A percentile compares a stretch with the other conserved stretches of the same genome.
These are phyloP conservation scores for Cardamine chenopodiifolia DNA, from an alignment of 345 rosid species.

Conservation along the genomic window DNA sequence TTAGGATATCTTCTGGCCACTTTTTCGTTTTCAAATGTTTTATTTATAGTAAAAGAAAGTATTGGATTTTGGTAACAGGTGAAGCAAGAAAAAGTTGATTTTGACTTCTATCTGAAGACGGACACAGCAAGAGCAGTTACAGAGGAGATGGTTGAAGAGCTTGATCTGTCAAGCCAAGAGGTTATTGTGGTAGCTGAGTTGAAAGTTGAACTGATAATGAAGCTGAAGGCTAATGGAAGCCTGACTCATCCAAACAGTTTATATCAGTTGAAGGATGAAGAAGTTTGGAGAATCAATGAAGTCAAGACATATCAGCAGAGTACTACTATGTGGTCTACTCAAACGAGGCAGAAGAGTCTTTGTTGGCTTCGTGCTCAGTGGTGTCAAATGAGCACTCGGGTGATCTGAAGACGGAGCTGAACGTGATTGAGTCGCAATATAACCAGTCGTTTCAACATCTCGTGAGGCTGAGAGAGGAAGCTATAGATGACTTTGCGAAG, in stretches of 20 bases:
- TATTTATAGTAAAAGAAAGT: not conserved
- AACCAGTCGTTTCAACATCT: constrained; percentile 62
- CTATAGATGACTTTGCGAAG: constrained; percentile 44
- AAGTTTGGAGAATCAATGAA: constrained; percentile 31
- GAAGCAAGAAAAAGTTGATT: constrained; percentile 59
- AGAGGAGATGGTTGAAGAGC: constrained; percentile 80
- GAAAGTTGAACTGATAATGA: constrained; percentile 63
- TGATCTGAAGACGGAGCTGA: constrained; percentile 62
- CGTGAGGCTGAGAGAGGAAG: constrained; percentile 67
- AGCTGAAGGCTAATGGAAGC: constrained; percentile 56
- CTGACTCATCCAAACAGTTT: constrained; percentile 15
- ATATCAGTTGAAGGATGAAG: constrained; percentile 14
- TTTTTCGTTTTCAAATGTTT: not conserved
- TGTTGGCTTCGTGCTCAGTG: constrained; percentile 29
- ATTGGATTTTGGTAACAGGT: constrained; percentile 14
- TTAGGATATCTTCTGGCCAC: constrained; percentile 1
- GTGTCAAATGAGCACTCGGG: constrained; percentile 42
- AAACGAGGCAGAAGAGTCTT: constrained; percentile 27
- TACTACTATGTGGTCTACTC: constrained; percentile 20
- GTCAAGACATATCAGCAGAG: constrained; percentile 36
- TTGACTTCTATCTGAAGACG: constrained; percentile 65
- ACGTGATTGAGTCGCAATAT: constrained; percentile 67
- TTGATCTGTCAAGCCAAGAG: constrained; percentile 69
- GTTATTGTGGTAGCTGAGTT: constrained; percentile 70
- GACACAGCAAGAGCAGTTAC: constrained; percentile 75